Evolutionary conservation across 371 early-diverging fungal genomes (phyloP), one percentile per base, ranked within the genome.

Genomic region (Paraphysoderma sedebokerense): DNA sequence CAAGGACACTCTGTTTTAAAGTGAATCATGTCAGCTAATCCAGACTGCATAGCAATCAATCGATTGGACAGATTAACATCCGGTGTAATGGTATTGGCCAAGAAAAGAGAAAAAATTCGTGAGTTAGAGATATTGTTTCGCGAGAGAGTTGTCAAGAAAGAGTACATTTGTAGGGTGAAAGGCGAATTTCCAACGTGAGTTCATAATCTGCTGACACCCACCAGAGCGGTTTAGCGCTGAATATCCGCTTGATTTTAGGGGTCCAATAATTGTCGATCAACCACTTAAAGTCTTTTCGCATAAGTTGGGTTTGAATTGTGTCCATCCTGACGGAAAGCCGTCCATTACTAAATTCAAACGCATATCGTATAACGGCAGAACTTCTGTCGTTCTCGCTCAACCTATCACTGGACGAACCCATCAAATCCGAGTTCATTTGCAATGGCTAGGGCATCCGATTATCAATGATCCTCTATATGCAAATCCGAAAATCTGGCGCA

Each of bases 361-460:
- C 3, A 38, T 86, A 2, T 59, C 60, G 15, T 75, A 69, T 47
- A 82, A 85, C 50, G 77, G 78, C 0, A 19, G 47, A 56, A 11
- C 44, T 50, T n/a, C 46, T 2, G 23, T 35, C 51, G 74, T 51
- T 41, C 50, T 46, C 34, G 61, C 69, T 47, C 62, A 71, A 44
- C 99, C 98, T 0, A 55, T 82, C 20, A 97, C 97, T 0, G 99
- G 99, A 3, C 71, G 99, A 37, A 96, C 99, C 0, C 99, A 99
- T 59, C 99, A 99, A 65, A 98, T 99, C 49, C 82, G 99, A 38
- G 96, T 98, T 15, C 99, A 99, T 62, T 65, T 99, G 37, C 85
- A 88, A 57, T 83, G 75, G 57, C 72, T 99, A 1, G 99, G 99
- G 5, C 77, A 74, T 56, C 98, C 98, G 0, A 98, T 99, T 47